Evolutionary conservation across 345 rosid genomes (phyloP).

Genomic region (Hibiscus tridactylites): DNA sequence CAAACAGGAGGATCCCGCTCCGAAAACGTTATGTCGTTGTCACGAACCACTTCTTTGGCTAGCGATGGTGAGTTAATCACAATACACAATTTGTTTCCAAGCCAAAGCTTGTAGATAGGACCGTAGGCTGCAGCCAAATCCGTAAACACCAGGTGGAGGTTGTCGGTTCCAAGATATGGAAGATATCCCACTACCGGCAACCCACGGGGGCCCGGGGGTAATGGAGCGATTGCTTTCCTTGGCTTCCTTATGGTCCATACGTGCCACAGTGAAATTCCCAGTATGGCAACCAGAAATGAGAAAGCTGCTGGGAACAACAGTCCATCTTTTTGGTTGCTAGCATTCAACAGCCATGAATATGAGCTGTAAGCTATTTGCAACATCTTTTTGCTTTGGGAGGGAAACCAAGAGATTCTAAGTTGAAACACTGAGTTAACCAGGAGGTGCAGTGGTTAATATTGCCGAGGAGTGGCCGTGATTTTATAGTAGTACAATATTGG

Average conservation of each 20-base stretch:
- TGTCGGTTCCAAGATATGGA: constrained; percentile 21
- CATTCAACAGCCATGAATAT: not conserved
- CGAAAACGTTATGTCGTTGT: constrained; percentile 21
- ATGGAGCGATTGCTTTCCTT: not conserved
- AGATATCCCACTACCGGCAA: constrained; percentile 16
- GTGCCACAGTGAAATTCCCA: not conserved
- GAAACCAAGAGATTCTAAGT: not conserved
- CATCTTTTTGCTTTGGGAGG: not conserved
- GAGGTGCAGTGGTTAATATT: not conserved
- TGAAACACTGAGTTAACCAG: too few species aligned
- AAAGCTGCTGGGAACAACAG: not conserved
- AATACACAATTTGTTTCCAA: constrained; percentile 20
- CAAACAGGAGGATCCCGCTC: constrained; percentile 15
- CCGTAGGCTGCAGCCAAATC: constrained; percentile 19
- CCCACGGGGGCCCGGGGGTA: constrained; percentile 21
- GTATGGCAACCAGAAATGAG: not conserved
- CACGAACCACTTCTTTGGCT: constrained; percentile 21
- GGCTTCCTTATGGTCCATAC: not conserved
- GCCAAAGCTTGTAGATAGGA: constrained; percentile 22
- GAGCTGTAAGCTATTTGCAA: not conserved
- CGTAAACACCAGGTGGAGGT: constrained; percentile 22
- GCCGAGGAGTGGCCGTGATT: not conserved
- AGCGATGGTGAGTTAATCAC: constrained; percentile 24
- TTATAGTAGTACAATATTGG: not conserved
- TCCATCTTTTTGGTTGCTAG: not conserved